These are phyloP conservation scores for Turnera subulata DNA, from an alignment of 345 rosid genomes.

Conservation along the genomic window DNA sequence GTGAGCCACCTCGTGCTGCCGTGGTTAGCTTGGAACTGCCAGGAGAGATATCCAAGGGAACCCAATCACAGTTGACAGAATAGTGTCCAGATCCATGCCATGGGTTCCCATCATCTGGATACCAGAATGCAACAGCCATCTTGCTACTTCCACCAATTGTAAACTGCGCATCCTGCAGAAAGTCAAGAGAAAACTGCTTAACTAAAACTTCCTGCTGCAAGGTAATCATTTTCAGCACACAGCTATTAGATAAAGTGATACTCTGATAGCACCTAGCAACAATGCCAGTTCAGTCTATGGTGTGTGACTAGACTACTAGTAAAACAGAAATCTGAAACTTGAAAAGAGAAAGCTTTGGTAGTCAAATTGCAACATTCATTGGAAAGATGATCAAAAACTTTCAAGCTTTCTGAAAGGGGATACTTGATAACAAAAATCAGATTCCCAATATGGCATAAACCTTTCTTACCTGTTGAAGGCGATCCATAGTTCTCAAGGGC, in stretches of 20 bases:
- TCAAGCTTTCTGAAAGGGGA: neutral
- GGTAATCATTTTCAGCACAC: constrained; percentile 22
- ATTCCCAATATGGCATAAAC: constrained; percentile 1
- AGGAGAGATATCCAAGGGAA: constrained; percentile 52
- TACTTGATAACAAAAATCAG: constrained; percentile 6
- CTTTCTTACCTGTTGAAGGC: constrained; percentile 74
- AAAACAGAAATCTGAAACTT: too few species aligned
- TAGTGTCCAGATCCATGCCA: constrained; percentile 94
- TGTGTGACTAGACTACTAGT: too few species aligned
- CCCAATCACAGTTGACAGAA: constrained; percentile 83
- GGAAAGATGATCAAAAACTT: neutral
- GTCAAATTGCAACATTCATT: neutral
- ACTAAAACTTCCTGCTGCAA: neutral
- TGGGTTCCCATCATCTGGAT: constrained; percentile 65
- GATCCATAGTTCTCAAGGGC: constrained; percentile 91
- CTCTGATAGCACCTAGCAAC: neutral
- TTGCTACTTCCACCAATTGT: constrained; percentile 59
- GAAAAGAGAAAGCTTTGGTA: too few species aligned
- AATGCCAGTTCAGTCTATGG: neutral
- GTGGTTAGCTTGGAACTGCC: constrained; percentile 32
- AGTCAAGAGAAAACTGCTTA: constrained; percentile 5
- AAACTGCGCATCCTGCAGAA: constrained; percentile 85
- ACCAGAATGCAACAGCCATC: constrained; percentile 93
- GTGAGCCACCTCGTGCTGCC: constrained; percentile 38
- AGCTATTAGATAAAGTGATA: neutral